These are phyloP conservation scores for Lentinula lateritia DNA, from an alignment of 768 basidiomycete genomes.

Conservation along the genomic window DNA sequence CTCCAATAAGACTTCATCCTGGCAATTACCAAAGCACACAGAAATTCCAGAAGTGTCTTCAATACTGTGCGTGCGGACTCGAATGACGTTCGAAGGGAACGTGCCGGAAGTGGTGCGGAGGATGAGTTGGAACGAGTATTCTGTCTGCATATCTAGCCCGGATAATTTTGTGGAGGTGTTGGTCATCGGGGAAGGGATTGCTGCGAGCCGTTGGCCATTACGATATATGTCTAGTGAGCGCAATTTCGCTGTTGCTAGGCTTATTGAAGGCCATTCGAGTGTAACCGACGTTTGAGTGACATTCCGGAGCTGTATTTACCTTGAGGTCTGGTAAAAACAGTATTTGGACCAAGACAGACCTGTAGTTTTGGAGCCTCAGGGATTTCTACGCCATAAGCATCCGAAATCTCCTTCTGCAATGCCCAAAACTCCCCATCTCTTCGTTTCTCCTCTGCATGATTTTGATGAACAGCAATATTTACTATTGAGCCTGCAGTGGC, in stretches of 20 bases:
- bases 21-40: slow-evolving; percentile 90
- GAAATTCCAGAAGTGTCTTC: slow-evolving; percentile 91
- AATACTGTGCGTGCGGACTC: slow-evolving; percentile 89
- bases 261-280: slow-evolving; percentile 86
- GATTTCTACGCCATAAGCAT: slow-evolving; percentile 60
- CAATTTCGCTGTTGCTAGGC: slow-evolving; percentile 81
- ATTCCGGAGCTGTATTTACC: slow-evolving; percentile 65
- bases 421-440: slow-evolving; percentile 80
- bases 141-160: slow-evolving; percentile 72
- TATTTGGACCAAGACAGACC: slow-evolving; percentile 32
- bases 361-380: slow-evolving; percentile 73
- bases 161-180: slow-evolving; percentile 90
- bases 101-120: slow-evolving; percentile 91
- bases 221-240: slow-evolving; percentile 91
- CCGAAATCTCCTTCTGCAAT: slow-evolving; percentile 76
- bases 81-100: slow-evolving; percentile 78
- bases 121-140: slow-evolving; percentile 93
- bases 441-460: slow-evolving; percentile 75
- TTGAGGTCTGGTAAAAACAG: no score
- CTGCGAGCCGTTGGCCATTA: slow-evolving; percentile 81
- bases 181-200: slow-evolving; percentile 74
- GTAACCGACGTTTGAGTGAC: slow-evolving; percentile 96
- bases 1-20: slow-evolving; percentile 70
- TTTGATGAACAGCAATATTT: slow-evolving; percentile 92
- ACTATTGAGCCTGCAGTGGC: slow-evolving; percentile 93